phyloP scores from a whole-genome alignment of 2,329 filamentous ascomycete species.

The Fusarium paranaense region DNA sequence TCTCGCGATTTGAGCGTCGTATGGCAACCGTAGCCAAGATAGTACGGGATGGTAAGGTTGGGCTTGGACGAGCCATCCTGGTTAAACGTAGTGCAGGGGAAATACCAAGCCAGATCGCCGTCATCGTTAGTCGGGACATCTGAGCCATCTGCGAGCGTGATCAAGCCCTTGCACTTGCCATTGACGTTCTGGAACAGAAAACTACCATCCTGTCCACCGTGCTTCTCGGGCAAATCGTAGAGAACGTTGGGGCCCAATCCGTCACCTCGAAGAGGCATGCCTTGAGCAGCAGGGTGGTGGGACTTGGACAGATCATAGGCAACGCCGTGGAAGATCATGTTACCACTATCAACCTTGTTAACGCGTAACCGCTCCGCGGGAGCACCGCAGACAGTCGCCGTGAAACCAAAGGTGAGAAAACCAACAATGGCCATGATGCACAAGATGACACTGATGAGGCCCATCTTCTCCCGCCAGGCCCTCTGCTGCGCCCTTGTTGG shows the following conservation, averaged over 20 bases:
- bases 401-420: slow-evolving; percentile 97
- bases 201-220: slow-evolving; percentile 91
- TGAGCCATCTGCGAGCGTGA: slow-evolving; percentile 76
- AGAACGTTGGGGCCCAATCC: slow-evolving; percentile 79
- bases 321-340: slow-evolving; percentile 95
- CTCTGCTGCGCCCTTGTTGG: slow-evolving; percentile 86
- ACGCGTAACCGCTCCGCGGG: slow-evolving; percentile 79
- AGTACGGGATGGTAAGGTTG: slow-evolving; percentile 80
- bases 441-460: slow-evolving; percentile 92
- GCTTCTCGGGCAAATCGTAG: slow-evolving; percentile 84
- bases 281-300: slow-evolving; percentile 81
- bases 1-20: slow-evolving; percentile 76
- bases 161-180: slow-evolving; percentile 92
- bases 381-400: slow-evolving; percentile 82
- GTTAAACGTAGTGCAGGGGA: slow-evolving; percentile 90
- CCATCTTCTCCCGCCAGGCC: slow-evolving; percentile 98
- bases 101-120: slow-evolving; percentile 92
- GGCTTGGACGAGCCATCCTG: slow-evolving; percentile 88
- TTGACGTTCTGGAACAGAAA: slow-evolving; percentile 99
- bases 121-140: slow-evolving; percentile 82
- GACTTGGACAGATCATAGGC: slow-evolving; percentile 87
- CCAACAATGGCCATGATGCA: slow-evolving; percentile 89
- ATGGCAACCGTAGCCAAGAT: slow-evolving; percentile 90
- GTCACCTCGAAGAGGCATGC: slow-evolving; percentile 70
- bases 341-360: slow-evolving; percentile 84